These are phyloP conservation scores for Annona squamosa DNA, from an alignment of 164 flowering plant species.

Conservation along the genomic window DNA sequence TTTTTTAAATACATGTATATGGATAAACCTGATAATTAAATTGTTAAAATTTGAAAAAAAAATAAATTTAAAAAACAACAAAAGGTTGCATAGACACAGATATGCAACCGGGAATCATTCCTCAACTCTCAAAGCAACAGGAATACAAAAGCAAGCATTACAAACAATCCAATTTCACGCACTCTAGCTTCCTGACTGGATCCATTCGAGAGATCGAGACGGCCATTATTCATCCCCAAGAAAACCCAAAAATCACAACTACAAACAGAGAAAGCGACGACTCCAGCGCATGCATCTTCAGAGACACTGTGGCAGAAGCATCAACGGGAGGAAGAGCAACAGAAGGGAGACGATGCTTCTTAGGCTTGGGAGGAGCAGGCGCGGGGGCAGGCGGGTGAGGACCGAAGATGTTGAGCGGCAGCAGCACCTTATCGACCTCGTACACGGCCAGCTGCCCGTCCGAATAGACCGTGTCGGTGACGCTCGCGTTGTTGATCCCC, in stretches of 20 bases:
- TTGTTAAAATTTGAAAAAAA: no score
- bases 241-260: background rate
- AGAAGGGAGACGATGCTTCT: constrained; percentile 24
- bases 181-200: no score
- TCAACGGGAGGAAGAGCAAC: background rate
- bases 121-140: no score
- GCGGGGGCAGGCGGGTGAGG: constrained; percentile 48
- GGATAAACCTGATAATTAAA: no score
- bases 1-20: no score
- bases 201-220: no score
- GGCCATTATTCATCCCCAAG: background rate
- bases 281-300: background rate
- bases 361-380: constrained; percentile 34
- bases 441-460: constrained; percentile 67
- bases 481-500: constrained; percentile 48
- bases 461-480: constrained; percentile 46
- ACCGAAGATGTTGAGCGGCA: constrained; percentile 52
- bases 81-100: no score
- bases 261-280: background rate
- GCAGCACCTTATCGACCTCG: constrained; percentile 70
- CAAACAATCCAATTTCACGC: no score
- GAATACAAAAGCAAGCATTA: no score
- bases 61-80: no score
- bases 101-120: no score
- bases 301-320: background rate